A percentile compares a stretch with the other conserved stretches of the same genome.
phyloP scores from a whole-genome alignment of 2,329 filamentous ascomycete species.

The Geoglossum cookeanum region DNA sequence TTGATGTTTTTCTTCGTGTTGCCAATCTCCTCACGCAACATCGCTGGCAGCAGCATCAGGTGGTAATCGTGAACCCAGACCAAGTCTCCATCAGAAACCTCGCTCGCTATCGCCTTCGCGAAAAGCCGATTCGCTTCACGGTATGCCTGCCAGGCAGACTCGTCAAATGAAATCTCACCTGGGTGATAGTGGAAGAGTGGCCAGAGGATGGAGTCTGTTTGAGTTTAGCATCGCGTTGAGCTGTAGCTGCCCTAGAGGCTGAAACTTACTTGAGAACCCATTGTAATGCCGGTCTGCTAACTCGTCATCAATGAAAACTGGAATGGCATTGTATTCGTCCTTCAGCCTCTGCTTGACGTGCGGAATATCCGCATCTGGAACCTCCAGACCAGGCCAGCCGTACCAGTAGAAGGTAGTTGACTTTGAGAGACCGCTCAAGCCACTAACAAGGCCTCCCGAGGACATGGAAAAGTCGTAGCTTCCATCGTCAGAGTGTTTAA shows the following conservation, averaged over 20 bases:
- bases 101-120: conserved; percentile 66
- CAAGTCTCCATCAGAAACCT: conserved; percentile 81
- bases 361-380: conserved; percentile 64
- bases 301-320: conserved; percentile 85
- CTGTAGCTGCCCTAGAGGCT: neutral
- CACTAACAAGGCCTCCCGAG: conserved; percentile 85
- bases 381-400: conserved; percentile 86
- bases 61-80: conserved; percentile 99
- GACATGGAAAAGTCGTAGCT: conserved; percentile 93
- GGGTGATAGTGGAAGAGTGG: conserved; percentile 97
- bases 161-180: conserved; percentile 94
- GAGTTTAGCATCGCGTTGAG: neutral
- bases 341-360: conserved; percentile 60
- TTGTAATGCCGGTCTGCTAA: conserved; percentile 94
- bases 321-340: conserved; percentile 74
- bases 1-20: conserved; percentile 74
- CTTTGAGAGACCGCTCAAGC: conserved; percentile 78
- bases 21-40: conserved; percentile 82
- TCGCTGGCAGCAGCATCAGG: conserved; percentile 85
- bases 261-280: conserved; percentile 70
- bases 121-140: conserved; percentile 84
- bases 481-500: conserved; percentile 82
- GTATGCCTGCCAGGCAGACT: conserved; percentile 85
- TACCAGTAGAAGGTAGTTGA: conserved; percentile 96
- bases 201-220: conserved; percentile 83